These are phyloP conservation scores for Arachis stenosperma DNA, from an alignment of 306 rosid species.

Conservation along the genomic window DNA sequence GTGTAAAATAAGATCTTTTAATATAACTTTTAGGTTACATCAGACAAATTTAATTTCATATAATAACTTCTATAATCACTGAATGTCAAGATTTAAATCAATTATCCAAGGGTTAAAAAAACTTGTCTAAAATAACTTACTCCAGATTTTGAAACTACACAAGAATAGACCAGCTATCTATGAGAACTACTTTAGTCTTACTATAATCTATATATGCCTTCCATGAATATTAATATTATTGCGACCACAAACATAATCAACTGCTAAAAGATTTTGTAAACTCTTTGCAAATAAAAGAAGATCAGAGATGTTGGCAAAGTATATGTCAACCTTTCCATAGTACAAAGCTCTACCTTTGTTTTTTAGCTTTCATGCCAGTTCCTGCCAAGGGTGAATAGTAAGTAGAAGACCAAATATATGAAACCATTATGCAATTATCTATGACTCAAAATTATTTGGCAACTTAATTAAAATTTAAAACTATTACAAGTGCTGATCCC, in stretches of 20 bases:
- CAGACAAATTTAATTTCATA: too few relatives aligned
- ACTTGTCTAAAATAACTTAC: too few relatives aligned
- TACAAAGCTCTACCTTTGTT: conserved; percentile 11
- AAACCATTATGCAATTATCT: too few relatives aligned
- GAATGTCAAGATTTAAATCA: too few relatives aligned
- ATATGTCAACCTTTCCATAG: conserved; percentile 11
- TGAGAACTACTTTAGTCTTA: neutral
- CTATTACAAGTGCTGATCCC: too few relatives aligned
- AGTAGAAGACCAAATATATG: neutral
- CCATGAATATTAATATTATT: neutral
- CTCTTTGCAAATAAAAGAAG: neutral
- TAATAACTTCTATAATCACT: too few relatives aligned
- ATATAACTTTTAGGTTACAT: too few relatives aligned
- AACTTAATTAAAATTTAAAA: too few relatives aligned
- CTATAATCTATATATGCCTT: neutral
- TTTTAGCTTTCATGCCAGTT: conserved; percentile 26
- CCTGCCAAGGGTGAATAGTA: conserved; percentile 32
- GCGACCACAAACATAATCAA: neutral
- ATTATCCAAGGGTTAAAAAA: too few relatives aligned
- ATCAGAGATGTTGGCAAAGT: neutral
- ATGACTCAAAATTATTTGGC: too few relatives aligned
- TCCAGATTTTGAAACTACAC: too few relatives aligned
- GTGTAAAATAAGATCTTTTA: too few relatives aligned
- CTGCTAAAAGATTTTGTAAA: neutral
- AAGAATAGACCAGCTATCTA: neutral